Percentiles rank a stretch among this genome's conserved stretches.
phyloP scores from a whole-genome alignment of 106 monocot genomes.

The Dactylorhiza incarnata region DNA sequence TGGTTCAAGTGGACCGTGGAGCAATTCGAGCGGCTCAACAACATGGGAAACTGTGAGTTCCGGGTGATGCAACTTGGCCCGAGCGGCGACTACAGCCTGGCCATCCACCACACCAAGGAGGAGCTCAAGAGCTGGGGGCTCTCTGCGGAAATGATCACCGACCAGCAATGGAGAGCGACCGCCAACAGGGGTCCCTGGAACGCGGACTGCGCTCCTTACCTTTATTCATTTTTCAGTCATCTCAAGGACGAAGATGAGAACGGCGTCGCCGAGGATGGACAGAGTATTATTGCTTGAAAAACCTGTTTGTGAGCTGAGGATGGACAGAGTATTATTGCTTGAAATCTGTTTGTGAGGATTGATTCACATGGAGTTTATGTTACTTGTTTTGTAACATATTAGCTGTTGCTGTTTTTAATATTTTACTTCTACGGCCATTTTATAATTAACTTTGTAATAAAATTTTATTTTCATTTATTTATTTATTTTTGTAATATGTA shows the following conservation, averaged over 20 bases:
- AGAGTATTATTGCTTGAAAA: not conserved
- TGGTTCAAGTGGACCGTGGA: slow-evolving; percentile 99
- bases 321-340: too few relatives aligned
- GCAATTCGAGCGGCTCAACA: slow-evolving; percentile 84
- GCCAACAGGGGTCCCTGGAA: slow-evolving; percentile 31
- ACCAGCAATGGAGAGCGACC: slow-evolving; percentile 72
- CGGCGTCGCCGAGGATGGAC: not conserved
- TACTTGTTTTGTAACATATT: too few relatives aligned
- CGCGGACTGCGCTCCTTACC: slow-evolving; percentile 38
- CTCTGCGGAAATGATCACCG: slow-evolving; percentile 79
- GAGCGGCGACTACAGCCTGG: slow-evolving; percentile 77
- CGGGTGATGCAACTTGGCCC: slow-evolving; percentile 89
- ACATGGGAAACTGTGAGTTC: slow-evolving; percentile 77
- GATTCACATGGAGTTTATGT: too few relatives aligned
- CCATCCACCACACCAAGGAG: slow-evolving; percentile 58
- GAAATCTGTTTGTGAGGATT: too few relatives aligned
- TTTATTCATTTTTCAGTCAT: slow-evolving; percentile 43
- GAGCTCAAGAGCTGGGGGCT: slow-evolving; percentile 86
- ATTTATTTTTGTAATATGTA: too few relatives aligned
- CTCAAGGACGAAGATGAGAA: slow-evolving; percentile 13
- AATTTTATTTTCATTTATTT: too few relatives aligned
- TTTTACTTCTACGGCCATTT: too few relatives aligned
- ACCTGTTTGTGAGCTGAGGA: too few relatives aligned
- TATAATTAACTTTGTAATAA: too few relatives aligned
- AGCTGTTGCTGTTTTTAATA: too few relatives aligned